phyloP scores from a whole-genome alignment of 352 stramenopile genomes.

The Globisporangium acanthophoron region DNA sequence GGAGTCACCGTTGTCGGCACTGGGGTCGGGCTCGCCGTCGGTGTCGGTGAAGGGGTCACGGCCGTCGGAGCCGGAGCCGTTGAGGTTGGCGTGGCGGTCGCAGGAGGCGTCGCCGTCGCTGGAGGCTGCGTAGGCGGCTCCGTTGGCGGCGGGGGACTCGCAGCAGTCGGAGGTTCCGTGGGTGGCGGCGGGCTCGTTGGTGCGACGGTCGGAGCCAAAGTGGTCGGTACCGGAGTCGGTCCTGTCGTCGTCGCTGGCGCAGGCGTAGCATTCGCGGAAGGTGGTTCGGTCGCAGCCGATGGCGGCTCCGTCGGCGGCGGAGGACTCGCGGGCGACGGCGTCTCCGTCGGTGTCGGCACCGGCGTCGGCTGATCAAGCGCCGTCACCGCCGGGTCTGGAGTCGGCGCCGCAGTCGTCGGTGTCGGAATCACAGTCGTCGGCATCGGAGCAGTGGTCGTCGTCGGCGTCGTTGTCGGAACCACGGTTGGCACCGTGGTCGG shows the following conservation, averaged over 20 bases:
- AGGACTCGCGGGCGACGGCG: slow-evolving; percentile 3
- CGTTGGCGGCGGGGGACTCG: slow-evolving; percentile 1
- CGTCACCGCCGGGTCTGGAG: neutral
- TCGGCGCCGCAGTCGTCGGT: neutral
- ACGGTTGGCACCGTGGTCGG: slow-evolving; percentile 1
- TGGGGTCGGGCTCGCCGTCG: neutral
- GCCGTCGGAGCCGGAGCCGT: neutral
- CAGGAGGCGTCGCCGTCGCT: neutral
- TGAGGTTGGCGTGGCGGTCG: neutral
- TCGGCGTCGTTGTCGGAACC: slow-evolving; percentile 1
- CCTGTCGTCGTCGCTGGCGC: slow-evolving; percentile 2
- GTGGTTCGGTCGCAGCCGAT: slow-evolving; percentile 5
- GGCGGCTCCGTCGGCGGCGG: slow-evolving; percentile 11
- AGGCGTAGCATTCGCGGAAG: slow-evolving; percentile 7
- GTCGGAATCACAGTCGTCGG: slow-evolving; percentile 1
- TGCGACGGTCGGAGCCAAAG: neutral
- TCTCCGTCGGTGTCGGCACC: slow-evolving; percentile 5
- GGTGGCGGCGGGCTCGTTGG: neutral
- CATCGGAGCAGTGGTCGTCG: neutral
- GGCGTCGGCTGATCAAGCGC: neutral
- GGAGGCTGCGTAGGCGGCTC: neutral
- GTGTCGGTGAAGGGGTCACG: neutral
- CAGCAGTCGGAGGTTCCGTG: neutral
- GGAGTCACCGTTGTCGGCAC: slow-evolving; percentile 1
- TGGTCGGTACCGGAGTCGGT: neutral